phyloP scores from a whole-genome alignment of 2,329 filamentous ascomycete species.

The Drechslerella dactyloides region DNA sequence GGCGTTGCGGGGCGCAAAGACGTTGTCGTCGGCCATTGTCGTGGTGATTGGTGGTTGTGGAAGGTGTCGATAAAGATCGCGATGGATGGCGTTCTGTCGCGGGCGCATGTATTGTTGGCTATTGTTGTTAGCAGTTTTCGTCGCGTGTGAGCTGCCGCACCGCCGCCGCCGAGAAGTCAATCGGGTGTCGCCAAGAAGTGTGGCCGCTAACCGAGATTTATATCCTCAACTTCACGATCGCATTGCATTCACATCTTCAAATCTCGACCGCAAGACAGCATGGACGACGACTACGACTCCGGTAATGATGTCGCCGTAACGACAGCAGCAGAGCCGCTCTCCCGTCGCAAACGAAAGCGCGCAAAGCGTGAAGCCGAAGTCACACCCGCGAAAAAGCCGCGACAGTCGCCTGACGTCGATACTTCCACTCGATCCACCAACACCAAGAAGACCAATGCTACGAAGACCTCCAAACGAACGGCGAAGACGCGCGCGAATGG shows the following conservation, averaged over 20 bases:
- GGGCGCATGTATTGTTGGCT: not conserved
- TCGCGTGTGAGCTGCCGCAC: not conserved
- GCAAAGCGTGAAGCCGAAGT: constrained; percentile 31
- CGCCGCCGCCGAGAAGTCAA: not conserved
- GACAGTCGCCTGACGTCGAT: constrained; percentile 21
- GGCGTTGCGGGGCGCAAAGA: constrained; percentile 33
- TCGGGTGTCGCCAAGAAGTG: too few relatives aligned
- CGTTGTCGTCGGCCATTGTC: constrained; percentile 31
- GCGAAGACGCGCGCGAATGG: not conserved
- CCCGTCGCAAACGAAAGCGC: constrained; percentile 43
- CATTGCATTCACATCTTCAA: constrained; percentile 1
- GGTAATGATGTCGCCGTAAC: constrained; percentile 42
- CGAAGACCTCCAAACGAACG: constrained; percentile 32
- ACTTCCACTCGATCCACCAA: not conserved
- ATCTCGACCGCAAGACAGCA: constrained; percentile 16
- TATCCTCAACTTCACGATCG: not conserved
- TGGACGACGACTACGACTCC: constrained; percentile 51
- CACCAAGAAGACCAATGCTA: constrained; percentile 3
- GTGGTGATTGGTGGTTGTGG: not conserved
- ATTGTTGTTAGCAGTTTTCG: not conserved
- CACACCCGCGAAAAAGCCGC: constrained; percentile 30
- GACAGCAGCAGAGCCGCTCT: constrained; percentile 20
- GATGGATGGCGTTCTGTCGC: not conserved
- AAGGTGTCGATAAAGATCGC: not conserved
- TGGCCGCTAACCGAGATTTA: not conserved